Evolutionary conservation across 192 early-diverging fungal genomes (phyloP), one percentile per base, ranked within the genome.

Genomic region (Cetraspora pellucida): DNA sequence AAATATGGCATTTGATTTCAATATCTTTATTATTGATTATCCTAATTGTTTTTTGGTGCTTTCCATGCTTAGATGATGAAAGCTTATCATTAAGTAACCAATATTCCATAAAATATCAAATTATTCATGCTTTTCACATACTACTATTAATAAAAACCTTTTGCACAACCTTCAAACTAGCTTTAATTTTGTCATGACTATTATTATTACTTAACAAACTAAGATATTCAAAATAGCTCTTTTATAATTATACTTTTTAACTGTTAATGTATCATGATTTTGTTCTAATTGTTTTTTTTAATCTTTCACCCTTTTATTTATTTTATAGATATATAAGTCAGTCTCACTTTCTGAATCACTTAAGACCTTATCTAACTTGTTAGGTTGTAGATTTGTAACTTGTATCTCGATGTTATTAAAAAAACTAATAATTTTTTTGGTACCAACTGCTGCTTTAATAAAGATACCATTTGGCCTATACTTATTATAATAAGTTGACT

Each of bases 1-100:
- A 69, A n/a, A 49, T 47, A 45, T 69, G 44, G 14, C 67, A 69
- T 69, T 31, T 69, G 14, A 47, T 16, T 21, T 14, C 67, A 49
- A 69, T 27, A 65, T 65, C 63, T 65, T 65, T 13, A 19, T 65
- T 27, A 19, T 65, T 27, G 14, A 65, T 65, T 65, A 65, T 28
- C 30, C 63, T 7, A 28, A 28, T 65, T 17, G 31, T 27, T 64
- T 64, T 64, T 64, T 64, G 61, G 25, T 64, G 63, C 17, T 65
- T 65, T 65, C 63, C 63, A 27, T 43, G 3, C 10, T 19, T 27
- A 9, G 27, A 65, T 30, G 14, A 10, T 27, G 30, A 13, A 6
- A 65, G 17, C 28, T 19, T 30, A 30, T 69, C 1, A 10, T 69
- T n/a, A 49, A 21, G 16, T 13, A 49, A 46, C 4, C 67, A 69